These are phyloP conservation scores for Dictyostelium purpureum DNA, from an alignment of 78 protist species.

Conservation along the genomic window DNA sequence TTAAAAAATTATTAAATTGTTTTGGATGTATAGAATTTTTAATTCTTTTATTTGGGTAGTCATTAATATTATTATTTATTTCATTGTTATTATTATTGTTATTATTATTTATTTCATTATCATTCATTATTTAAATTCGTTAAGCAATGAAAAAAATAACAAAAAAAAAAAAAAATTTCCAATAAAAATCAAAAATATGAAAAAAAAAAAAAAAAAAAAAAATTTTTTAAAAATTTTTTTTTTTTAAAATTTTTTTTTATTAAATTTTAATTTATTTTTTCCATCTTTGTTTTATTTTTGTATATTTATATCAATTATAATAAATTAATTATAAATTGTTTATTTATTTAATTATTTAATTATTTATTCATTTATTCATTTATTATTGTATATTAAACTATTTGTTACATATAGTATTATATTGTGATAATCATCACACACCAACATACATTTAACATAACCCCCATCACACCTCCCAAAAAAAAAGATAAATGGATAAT, in stretches of 20 bases:
- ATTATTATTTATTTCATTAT: background rate
- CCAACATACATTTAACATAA: too few species aligned
- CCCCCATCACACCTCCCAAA: too few species aligned
- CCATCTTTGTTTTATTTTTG: background rate
- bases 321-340: too few species aligned
- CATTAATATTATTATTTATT: background rate
- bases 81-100: background rate
- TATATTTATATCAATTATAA: background rate
- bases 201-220: background rate
- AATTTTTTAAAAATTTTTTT: background rate
- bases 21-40: background rate
- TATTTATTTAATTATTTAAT: too few species aligned
- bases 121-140: background rate
- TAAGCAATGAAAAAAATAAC: too few species aligned
- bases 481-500: background rate
- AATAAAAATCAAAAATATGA: background rate
- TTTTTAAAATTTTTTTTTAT: background rate
- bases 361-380: too few species aligned
- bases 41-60: background rate
- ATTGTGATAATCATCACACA: slow-evolving; percentile 1
- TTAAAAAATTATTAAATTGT: background rate
- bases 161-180: too few species aligned
- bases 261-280: background rate
- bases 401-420: too few species aligned
- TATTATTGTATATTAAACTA: too few species aligned